phyloP scores from a whole-genome alignment of 371 early-diverging fungal genomes.

The Mucor velutinosus region DNA sequence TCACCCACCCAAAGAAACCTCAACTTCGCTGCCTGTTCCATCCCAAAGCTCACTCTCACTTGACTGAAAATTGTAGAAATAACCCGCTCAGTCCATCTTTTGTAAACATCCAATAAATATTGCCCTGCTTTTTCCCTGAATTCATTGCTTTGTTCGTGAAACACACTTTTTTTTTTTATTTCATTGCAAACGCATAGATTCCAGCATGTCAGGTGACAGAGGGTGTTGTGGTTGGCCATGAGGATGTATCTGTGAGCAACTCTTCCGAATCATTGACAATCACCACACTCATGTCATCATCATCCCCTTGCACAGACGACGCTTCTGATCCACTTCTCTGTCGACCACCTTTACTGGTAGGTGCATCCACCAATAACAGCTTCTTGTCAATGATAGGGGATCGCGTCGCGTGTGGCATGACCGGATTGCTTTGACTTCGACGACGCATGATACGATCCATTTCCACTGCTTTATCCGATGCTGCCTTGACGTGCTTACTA shows the following conservation, averaged over 20 bases:
- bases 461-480: constrained; percentile 14
- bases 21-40: not conserved
- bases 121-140: too few relatives aligned
- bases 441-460: constrained; percentile 29
- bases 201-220: not conserved
- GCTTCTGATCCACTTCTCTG: constrained; percentile 36
- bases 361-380: constrained; percentile 9
- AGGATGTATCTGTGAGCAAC: not conserved
- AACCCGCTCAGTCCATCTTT: not conserved
- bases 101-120: too few relatives aligned
- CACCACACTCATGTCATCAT: constrained; percentile 37
- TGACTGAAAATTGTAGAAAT: not conserved
- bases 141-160: too few relatives aligned
- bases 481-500: not conserved
- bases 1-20: not conserved
- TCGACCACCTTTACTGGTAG: constrained; percentile 2
- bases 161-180: too few relatives aligned
- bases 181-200: not conserved
- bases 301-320: constrained; percentile 35
- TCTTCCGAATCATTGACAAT: constrained; percentile 27
- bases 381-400: constrained; percentile 16
- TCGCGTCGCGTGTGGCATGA: constrained; percentile 16
- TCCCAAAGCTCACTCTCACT: not conserved
- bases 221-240: not conserved
- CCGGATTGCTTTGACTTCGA: constrained; percentile 38